Evolutionary conservation across 2,329 filamentous ascomycete genomes (phyloP).

Genomic region (Didymella pinodella): DNA sequence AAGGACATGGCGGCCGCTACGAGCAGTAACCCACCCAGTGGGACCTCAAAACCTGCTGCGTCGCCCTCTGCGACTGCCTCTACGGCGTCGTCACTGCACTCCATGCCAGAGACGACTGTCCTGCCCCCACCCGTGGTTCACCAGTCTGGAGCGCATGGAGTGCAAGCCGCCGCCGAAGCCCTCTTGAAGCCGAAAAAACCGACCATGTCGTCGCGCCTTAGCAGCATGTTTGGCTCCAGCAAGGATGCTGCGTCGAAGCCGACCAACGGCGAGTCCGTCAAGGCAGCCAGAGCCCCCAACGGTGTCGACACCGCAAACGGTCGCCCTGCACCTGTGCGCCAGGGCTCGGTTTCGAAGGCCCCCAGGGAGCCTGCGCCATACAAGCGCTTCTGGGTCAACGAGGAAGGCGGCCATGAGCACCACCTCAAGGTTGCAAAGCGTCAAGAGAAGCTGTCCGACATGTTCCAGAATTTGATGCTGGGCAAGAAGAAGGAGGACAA

Average conservation of each 20-base stretch:
- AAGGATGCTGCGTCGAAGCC: conserved; percentile 39
- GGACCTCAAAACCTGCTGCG: conserved; percentile 37
- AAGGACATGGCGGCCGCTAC: conserved; percentile 46
- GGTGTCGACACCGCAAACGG: conserved; percentile 31
- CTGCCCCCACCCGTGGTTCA: conserved; percentile 39
- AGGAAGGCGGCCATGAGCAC: conserved; percentile 81
- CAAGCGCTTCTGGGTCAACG: conserved; percentile 64
- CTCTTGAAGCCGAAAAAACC: conserved; percentile 50
- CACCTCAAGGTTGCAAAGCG: conserved; percentile 87
- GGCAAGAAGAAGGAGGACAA: conserved; percentile 80
- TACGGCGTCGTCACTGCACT: conserved; percentile 50
- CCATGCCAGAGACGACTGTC: conserved; percentile 46
- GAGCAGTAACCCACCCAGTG: conserved; percentile 37
- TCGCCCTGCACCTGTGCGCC: conserved; percentile 42
- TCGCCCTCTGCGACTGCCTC: conserved; percentile 48
- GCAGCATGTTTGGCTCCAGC: conserved; percentile 51
- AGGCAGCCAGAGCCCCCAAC: conserved; percentile 36
- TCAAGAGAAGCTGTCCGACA: conserved; percentile 92
- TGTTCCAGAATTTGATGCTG: conserved; percentile 83
- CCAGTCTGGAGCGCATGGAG: conserved; percentile 39
- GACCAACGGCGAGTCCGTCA: conserved; percentile 40
- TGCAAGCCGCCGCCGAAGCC: conserved; percentile 44
- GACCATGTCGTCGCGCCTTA: conserved; percentile 54
- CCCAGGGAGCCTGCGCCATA: conserved; percentile 44
- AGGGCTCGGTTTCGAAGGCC: conserved; percentile 34